phyloP scores from a whole-genome alignment of 345 rosid species.

The Boechera retrofracta region DNA sequence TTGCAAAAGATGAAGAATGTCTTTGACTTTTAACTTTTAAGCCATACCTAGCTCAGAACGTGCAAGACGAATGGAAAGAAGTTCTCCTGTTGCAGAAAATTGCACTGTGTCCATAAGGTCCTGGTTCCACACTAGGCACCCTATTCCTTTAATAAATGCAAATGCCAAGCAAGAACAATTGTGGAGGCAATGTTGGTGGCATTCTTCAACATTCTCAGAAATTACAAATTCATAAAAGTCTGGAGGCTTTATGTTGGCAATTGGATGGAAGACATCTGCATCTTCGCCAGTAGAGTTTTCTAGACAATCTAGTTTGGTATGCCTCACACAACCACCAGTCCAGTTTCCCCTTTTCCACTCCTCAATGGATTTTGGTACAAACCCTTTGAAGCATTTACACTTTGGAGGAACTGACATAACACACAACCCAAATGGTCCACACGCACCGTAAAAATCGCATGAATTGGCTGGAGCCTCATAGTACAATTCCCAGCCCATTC shows the following conservation, averaged over 20 bases:
- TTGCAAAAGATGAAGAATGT: background rate
- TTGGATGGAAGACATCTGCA: conserved; percentile 1
- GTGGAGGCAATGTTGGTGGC: conserved; percentile 6
- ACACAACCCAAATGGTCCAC: conserved; percentile 42
- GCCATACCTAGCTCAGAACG: conserved; percentile 27
- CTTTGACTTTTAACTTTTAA: background rate
- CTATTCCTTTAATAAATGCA: conserved; percentile 9
- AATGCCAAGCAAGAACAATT: conserved; percentile 39
- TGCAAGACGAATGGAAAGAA: conserved; percentile 27
- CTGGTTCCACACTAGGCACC: conserved; percentile 22
- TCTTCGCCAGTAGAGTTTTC: background rate
- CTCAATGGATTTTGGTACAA: conserved; percentile 15
- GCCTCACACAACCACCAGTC: conserved; percentile 31
- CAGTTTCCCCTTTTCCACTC: conserved; percentile 34
- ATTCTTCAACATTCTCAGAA: background rate
- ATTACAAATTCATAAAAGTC: conserved; percentile 3
- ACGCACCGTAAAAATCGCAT: conserved; percentile 9
- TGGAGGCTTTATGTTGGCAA: conserved; percentile 21
- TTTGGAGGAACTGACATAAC: background rate
- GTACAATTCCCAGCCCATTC: background rate
- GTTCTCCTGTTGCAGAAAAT: background rate
- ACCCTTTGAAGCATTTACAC: conserved; percentile 33
- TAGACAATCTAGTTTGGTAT: conserved; percentile 1
- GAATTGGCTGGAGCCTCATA: background rate
- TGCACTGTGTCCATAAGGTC: conserved; percentile 15